Conservation (phyloP, 768 basidiomycete species). For the Tricholoma saponaceum region DNA sequence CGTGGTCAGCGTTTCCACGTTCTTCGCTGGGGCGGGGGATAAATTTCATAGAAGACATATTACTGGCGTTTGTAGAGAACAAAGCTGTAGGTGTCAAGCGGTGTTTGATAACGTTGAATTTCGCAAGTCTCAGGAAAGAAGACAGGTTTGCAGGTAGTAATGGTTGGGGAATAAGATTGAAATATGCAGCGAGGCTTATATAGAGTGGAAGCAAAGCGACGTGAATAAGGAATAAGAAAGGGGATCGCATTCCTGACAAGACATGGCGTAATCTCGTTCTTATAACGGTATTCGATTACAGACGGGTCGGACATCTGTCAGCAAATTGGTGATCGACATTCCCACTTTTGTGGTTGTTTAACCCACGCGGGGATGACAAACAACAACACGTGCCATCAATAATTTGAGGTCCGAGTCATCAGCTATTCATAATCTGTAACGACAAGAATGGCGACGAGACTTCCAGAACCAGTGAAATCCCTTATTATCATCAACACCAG, state of each 20-base stretch:
- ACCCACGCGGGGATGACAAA: slow-evolving; percentile 10
- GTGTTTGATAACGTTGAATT: slow-evolving; percentile 27
- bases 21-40: slow-evolving; percentile 54
- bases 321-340: neutral
- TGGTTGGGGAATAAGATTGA: slow-evolving; percentile 26
- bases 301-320: slow-evolving; percentile 6
- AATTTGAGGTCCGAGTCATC: neutral
- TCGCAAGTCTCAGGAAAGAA: slow-evolving; percentile 33
- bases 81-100: slow-evolving; percentile 14
- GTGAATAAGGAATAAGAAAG: slow-evolving; percentile 29
- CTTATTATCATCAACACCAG: too few species aligned
- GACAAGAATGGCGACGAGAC: slow-evolving; percentile 67
- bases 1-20: slow-evolving; percentile 73
- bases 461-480: slow-evolving; percentile 88
- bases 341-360: slow-evolving; percentile 7
- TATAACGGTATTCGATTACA: neutral
- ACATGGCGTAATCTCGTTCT: neutral
- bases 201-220: slow-evolving; percentile 35
- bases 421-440: neutral
- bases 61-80: slow-evolving; percentile 7
- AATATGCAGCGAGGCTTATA: slow-evolving; percentile 36
- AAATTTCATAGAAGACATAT: slow-evolving; percentile 35
- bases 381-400: slow-evolving; percentile 1
- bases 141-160: slow-evolving; percentile 30
- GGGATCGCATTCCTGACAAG: slow-evolving; percentile 31